Evolutionary conservation across 768 basidiomycete species (phyloP).

Genomic region (Trametes cingulata): DNA sequence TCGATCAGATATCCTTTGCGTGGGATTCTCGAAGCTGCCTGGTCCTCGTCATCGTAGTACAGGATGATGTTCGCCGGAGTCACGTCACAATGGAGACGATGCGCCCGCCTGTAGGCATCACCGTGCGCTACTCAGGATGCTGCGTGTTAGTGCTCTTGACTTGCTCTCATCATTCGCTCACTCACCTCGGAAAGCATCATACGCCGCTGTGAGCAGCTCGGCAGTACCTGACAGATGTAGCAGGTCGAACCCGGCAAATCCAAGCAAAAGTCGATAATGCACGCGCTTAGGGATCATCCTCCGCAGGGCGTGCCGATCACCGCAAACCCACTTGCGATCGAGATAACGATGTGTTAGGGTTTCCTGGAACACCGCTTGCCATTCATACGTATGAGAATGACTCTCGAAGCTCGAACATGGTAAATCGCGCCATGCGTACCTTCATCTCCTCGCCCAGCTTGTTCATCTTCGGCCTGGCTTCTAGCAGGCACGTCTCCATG

Average conservation of each 20-base stretch:
- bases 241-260: slow-evolving; percentile 1
- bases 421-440: too few relatives aligned
- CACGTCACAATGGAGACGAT: neutral
- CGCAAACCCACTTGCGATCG: neutral
- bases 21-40: too few relatives aligned
- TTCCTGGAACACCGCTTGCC: neutral
- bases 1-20: slow-evolving; percentile 6
- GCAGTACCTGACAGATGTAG: neutral
- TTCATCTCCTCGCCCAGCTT: too few relatives aligned
- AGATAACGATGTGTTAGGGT: neutral
- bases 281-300: neutral
- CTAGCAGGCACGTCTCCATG: neutral
- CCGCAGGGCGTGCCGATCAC: neutral
- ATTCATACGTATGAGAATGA: too few relatives aligned
- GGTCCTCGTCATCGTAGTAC: neutral
- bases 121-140: too few relatives aligned
- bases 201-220: neutral
- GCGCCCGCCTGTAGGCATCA: too few relatives aligned
- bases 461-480: neutral
- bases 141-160: too few relatives aligned
- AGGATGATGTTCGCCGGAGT: neutral
- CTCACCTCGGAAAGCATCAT: slow-evolving; percentile 1
- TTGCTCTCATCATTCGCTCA: too few relatives aligned
- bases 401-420: too few relatives aligned
- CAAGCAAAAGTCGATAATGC: slow-evolving; percentile 5